Conservation (phyloP, 768 basidiomycete species). For the Postia placenta region DNA sequence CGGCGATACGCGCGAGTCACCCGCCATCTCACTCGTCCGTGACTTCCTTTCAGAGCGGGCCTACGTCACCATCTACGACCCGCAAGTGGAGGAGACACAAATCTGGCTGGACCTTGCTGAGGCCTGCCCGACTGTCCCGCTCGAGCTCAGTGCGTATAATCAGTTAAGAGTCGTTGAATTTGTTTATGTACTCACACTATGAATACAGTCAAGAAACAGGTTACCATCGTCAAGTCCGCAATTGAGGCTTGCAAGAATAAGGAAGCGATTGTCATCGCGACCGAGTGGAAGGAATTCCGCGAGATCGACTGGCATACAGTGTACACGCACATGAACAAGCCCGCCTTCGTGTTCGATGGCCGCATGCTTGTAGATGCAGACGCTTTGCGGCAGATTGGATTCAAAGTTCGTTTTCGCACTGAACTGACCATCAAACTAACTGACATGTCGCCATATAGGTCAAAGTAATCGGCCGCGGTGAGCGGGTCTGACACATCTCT, state of each 20-base stretch:
- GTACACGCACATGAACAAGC: constrained; percentile 89
- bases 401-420: constrained; percentile 51
- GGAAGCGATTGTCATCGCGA: constrained; percentile 93
- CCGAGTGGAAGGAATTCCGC: constrained; percentile 97
- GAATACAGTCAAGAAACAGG: constrained; percentile 77
- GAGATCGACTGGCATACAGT: constrained; percentile 86
- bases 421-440: not conserved
- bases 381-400: constrained; percentile 79
- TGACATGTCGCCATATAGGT: constrained; percentile 31
- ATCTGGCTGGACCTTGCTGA: constrained; percentile 81
- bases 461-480: constrained; percentile 54
- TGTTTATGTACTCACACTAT: not conserved
- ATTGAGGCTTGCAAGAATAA: constrained; percentile 83
- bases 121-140: constrained; percentile 55
- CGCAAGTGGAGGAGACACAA: constrained; percentile 78
- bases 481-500: constrained; percentile 25
- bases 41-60: constrained; percentile 93
- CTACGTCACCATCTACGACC: constrained; percentile 84
- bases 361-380: constrained; percentile 81
- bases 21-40: constrained; percentile 88
- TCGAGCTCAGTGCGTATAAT: constrained; percentile 64
- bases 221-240: constrained; percentile 71
- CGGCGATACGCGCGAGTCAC: constrained; percentile 97
- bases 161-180: too few species aligned
- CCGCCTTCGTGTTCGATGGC: constrained; percentile 97